Percentiles rank a stretch among this genome's conserved stretches.
Conservation (phyloP, 2,329 filamentous ascomycete species). For the Talaromyces sp. region DNA sequence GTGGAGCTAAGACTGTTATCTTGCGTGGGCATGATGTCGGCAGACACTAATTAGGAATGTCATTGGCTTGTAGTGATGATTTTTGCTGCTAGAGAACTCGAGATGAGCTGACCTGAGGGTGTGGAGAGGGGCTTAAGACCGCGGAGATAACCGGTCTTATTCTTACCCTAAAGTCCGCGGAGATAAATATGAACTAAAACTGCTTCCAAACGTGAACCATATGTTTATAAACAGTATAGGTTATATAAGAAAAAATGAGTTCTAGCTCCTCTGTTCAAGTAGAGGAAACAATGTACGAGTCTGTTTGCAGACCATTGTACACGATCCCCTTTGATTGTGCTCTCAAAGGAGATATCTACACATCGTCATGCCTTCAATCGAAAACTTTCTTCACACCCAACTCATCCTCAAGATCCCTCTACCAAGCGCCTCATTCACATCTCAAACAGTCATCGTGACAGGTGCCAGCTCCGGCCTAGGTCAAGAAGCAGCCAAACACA, state of each 20-base stretch:
- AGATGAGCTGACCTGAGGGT: neutral
- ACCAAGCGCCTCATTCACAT: conserved; percentile 4
- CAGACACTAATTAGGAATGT: neutral
- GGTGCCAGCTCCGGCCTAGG: conserved; percentile 51
- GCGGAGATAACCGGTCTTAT: neutral
- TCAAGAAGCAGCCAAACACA: conserved; percentile 40
- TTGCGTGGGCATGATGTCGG: neutral
- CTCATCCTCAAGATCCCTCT: conserved; percentile 5
- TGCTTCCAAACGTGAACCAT: neutral
- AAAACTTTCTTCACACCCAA: conserved; percentile 14
- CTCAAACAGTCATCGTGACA: conserved; percentile 48
- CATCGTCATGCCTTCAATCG: conserved; percentile 9
- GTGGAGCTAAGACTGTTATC: neutral
- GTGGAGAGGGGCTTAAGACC: neutral
- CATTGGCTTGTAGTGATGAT: neutral
- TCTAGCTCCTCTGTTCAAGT: neutral
- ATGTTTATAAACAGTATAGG: too few relatives aligned
- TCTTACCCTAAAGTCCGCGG: conserved; percentile 1
- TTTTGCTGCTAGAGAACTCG: neutral
- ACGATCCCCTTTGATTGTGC: neutral
- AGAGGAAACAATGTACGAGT: neutral
- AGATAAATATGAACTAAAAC: neutral
- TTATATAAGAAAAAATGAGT: neutral
- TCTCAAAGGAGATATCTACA: neutral
- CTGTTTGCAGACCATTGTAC: neutral